Evolutionary conservation across 345 rosid species (phyloP), one percentile per base, ranked within the genome.

Genomic region (Murraya paniculata): DNA sequence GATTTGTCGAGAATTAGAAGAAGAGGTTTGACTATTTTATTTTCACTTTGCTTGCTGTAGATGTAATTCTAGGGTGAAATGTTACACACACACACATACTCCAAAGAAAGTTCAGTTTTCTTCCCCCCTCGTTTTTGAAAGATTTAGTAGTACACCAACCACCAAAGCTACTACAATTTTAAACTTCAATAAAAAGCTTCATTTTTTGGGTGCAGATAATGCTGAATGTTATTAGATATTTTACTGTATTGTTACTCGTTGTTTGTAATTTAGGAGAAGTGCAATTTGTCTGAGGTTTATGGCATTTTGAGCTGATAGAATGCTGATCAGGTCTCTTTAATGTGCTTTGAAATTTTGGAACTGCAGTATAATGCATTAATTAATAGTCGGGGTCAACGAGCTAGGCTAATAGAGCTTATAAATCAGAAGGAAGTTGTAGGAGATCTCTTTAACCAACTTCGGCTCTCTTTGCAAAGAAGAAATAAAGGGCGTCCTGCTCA

Each of bases 401-500:
- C 86, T 64, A 79, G 84, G 67, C 85, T 95, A 60, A 81, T 95
- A 84, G 92, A 91, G 81, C 96, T 95, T 78, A 87, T 95, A 80
- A 93, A 91, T 86, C 97, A 89, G 79, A 95, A 95, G 77, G 98
- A 95, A 82, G 86, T 92, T 68, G 90, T 91, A 18, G 97, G 98
- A 59, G 97, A 93, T 88, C 98, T 92, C 75, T 95, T 95, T 82
- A 91, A 95, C 81, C 98, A 95, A 85, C 96, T 93, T 53, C 89
- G 97, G 68, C 93, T 95, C 67, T 97, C 98, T 72, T 87, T 87
- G 58, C 99, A 92, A 82, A 87, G 99, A 84, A 82, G 93, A 83
- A 88, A 81, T 64, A 79, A 85, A 81, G 91, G 87, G 38, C 99
- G 90, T 68, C 99, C 98, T 64, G 99, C 99, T 77, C 98, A 95